Evolutionary conservation across 305 asterid genomes (phyloP).

Genomic region (Caryopteris hybrid): DNA sequence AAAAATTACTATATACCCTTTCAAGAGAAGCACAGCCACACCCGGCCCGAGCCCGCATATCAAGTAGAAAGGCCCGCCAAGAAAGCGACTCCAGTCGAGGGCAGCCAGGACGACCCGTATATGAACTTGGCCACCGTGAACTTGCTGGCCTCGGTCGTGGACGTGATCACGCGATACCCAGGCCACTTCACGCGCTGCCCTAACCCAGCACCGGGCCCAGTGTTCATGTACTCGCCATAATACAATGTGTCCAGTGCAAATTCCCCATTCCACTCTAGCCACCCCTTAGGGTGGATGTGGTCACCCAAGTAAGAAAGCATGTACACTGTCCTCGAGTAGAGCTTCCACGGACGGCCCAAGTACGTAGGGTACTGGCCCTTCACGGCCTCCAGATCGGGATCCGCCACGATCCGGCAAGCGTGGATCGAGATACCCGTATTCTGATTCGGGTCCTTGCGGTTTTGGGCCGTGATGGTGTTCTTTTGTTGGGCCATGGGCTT

Average conservation of each 20-base stretch:
- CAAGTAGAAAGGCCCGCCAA: conserved; percentile 36
- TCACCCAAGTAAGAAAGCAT: conserved; percentile 37
- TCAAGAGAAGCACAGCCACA: background rate
- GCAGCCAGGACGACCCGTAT: conserved; percentile 43
- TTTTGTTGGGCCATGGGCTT: conserved; percentile 35
- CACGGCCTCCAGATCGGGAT: conserved; percentile 32
- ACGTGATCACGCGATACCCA: conserved; percentile 42
- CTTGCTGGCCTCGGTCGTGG: conserved; percentile 32
- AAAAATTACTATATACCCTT: background rate
- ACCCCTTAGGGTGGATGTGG: conserved; percentile 32
- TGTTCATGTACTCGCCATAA: conserved; percentile 50
- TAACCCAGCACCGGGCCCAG: conserved; percentile 37
- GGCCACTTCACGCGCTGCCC: conserved; percentile 52
- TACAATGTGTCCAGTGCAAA: conserved; percentile 35
- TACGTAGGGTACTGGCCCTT: conserved; percentile 29
- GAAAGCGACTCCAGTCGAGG: conserved; percentile 54
- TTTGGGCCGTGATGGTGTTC: conserved; percentile 45
- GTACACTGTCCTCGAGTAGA: conserved; percentile 39
- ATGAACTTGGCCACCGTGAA: conserved; percentile 50
- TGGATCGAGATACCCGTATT: conserved; percentile 50
- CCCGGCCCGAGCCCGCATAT: background rate
- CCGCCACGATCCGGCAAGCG: conserved; percentile 30
- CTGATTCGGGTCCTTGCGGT: conserved; percentile 36
- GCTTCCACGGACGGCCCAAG: conserved; percentile 51
- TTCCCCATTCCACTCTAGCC: conserved; percentile 41